phyloP scores from a whole-genome alignment of 2,329 filamentous ascomycete species.

The Thelonectria discophora region DNA sequence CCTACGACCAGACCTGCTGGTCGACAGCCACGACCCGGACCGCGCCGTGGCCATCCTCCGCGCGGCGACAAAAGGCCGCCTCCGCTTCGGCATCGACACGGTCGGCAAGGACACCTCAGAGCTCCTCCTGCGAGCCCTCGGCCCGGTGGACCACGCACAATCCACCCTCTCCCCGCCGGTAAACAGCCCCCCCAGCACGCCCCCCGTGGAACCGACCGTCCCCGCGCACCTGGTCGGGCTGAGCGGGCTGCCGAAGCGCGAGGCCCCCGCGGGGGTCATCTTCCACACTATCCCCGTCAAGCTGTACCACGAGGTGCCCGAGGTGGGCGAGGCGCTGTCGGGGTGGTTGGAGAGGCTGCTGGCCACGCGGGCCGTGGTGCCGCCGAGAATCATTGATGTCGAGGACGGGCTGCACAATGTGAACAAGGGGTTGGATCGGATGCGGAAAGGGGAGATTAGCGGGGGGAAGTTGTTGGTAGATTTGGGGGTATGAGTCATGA shows the following conservation, averaged over 20 bases:
- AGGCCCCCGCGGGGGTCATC: constrained; percentile 53
- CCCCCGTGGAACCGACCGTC: constrained; percentile 40
- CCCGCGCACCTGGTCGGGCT: constrained; percentile 71
- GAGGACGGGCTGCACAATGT: constrained; percentile 71
- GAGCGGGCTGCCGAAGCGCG: constrained; percentile 70
- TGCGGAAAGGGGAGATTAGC: constrained; percentile 72
- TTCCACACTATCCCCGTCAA: constrained; percentile 79
- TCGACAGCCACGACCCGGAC: constrained; percentile 72
- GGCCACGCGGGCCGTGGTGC: constrained; percentile 58
- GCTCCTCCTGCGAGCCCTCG: constrained; percentile 55
- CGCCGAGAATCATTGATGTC: constrained; percentile 72
- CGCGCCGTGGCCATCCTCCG: constrained; percentile 73
- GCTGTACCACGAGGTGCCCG: constrained; percentile 73
- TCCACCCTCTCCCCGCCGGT: constrained; percentile 39
- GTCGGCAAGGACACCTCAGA: constrained; percentile 70
- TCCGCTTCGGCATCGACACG: constrained; percentile 76
- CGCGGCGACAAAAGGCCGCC: constrained; percentile 62
- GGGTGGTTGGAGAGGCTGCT: constrained; percentile 75
- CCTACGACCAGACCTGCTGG: constrained; percentile 67
- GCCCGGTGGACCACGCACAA: constrained; percentile 53
- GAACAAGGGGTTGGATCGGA: constrained; percentile 72
- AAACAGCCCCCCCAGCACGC: constrained; percentile 51
- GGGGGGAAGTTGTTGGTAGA: constrained; percentile 74
- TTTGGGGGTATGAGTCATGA: constrained; percentile 6
- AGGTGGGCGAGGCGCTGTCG: constrained; percentile 69